Percentiles rank a stretch among this genome's conserved stretches.
These are phyloP conservation scores for Sisymbrium altissimum DNA, from an alignment of 345 rosid species.

Conservation along the genomic window DNA sequence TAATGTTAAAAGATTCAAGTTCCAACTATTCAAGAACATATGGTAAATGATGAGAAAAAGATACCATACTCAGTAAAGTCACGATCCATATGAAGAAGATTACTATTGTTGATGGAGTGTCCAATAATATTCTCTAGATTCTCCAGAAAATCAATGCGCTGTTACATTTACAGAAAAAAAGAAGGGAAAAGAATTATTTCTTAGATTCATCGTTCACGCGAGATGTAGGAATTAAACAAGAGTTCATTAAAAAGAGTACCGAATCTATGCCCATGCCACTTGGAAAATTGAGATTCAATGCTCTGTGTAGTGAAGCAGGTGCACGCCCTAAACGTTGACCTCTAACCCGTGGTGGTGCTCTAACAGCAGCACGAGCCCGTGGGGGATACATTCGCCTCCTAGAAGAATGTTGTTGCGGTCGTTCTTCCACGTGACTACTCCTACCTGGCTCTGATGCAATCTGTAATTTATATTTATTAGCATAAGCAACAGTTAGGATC, in stretches of 20 bases:
- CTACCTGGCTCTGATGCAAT: constrained; percentile 30
- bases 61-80: constrained; percentile 78
- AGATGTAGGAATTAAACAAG: neutral
- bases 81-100: constrained; percentile 56
- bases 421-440: constrained; percentile 40
- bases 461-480: constrained; percentile 19
- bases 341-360: constrained; percentile 47
- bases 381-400: constrained; percentile 49
- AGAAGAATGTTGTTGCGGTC: constrained; percentile 38
- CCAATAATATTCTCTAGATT: constrained; percentile 62
- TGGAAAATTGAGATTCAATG: constrained; percentile 60
- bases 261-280: constrained; percentile 58
- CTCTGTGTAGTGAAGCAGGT: constrained; percentile 39
- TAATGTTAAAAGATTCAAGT: neutral
- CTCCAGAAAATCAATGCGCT: constrained; percentile 82
- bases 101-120: constrained; percentile 38
- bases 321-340: constrained; percentile 43
- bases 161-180: constrained; percentile 18
- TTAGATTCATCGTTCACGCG: neutral
- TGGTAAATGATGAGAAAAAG: neutral
- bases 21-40: neutral
- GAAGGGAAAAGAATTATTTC: neutral
- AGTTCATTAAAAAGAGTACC: constrained; percentile 42
- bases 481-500: neutral
- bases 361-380: constrained; percentile 39